Evolutionary conservation across 2,329 filamentous ascomycete species (phyloP).

Genomic region (Madurella fahalii): DNA sequence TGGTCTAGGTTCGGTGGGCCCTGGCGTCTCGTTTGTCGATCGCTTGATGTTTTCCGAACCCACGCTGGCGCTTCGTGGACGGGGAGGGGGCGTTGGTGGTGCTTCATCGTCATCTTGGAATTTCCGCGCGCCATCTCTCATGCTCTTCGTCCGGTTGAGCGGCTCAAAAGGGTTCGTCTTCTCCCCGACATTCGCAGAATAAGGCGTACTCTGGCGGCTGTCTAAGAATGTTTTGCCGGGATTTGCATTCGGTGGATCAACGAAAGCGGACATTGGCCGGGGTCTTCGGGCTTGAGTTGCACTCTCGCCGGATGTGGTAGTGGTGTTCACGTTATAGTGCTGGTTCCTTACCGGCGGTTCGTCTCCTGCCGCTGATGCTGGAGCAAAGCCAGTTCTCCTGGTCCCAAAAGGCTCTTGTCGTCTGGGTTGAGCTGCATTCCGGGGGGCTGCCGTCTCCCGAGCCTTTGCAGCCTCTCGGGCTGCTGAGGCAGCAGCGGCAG

Average conservation of each 20-base stretch:
- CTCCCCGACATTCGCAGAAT: constrained; percentile 53
- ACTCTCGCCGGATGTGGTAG: constrained; percentile 25
- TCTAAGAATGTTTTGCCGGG: constrained; percentile 45
- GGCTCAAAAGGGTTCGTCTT: constrained; percentile 56
- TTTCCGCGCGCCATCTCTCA: constrained; percentile 35
- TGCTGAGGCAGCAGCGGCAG: constrained; percentile 40
- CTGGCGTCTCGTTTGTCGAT: constrained; percentile 12
- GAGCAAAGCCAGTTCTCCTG: constrained; percentile 47
- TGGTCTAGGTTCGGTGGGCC: constrained; percentile 1
- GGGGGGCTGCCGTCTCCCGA: constrained; percentile 38
- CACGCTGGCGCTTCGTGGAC: constrained; percentile 33
- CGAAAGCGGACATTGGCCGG: constrained; percentile 11
- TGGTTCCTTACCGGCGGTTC: constrained; percentile 50
- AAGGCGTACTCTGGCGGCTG: constrained; percentile 54
- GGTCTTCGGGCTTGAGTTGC: constrained; percentile 18
- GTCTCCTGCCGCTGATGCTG: constrained; percentile 48
- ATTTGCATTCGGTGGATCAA: constrained; percentile 41
- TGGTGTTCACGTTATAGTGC: constrained; percentile 41
- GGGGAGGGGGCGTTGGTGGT: constrained; percentile 19
- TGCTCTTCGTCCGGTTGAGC: constrained; percentile 43
- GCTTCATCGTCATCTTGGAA: constrained; percentile 22
- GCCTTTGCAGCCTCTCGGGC: constrained; percentile 25
- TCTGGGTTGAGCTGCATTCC: constrained; percentile 50
- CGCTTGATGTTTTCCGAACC: constrained; percentile 28
- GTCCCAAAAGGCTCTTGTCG: constrained; percentile 52